Conservation (phyloP, 352 stramenopile genomes). For the Pythium grandisporangium region DNA sequence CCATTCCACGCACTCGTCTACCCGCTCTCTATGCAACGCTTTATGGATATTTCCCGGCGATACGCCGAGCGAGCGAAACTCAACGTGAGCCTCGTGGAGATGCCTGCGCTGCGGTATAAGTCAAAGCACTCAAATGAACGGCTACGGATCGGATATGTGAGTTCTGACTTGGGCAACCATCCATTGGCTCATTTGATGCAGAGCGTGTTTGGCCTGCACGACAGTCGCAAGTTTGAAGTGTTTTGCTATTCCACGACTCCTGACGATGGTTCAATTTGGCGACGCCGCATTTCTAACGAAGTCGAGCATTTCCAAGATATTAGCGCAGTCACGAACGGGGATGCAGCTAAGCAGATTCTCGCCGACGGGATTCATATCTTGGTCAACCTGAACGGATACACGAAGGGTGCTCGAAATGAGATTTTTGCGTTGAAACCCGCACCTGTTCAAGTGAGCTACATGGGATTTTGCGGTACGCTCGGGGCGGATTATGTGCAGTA, state of each 20-base stretch:
- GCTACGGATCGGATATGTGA: conserved; percentile 85
- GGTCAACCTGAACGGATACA: conserved; percentile 92
- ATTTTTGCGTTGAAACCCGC: conserved; percentile 90
- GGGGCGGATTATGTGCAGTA: conserved; percentile 92
- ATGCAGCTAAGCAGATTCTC: conserved; percentile 76
- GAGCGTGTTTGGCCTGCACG: conserved; percentile 86
- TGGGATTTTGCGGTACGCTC: conserved; percentile 88
- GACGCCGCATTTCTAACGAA: conserved; percentile 69
- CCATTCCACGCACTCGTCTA: conserved; percentile 92
- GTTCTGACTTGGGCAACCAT: conserved; percentile 89
- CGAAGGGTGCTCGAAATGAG: conserved; percentile 87
- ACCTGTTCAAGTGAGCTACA: conserved; percentile 86
- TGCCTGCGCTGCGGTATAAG: conserved; percentile 59
- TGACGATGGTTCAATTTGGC: conserved; percentile 76
- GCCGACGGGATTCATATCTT: conserved; percentile 85
- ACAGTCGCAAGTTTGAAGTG: conserved; percentile 81
- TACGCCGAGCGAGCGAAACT: conserved; percentile 81
- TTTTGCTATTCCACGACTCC: conserved; percentile 85
- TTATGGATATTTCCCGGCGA: conserved; percentile 63
- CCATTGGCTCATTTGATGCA: conserved; percentile 89
- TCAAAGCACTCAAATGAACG: conserved; percentile 58
- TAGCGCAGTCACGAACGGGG: conserved; percentile 40
- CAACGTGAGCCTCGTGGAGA: conserved; percentile 82
- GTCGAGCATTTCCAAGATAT: conserved; percentile 89
- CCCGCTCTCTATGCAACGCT: conserved; percentile 68